Percentiles rank a stretch among this genome's conserved stretches.
Evolutionary conservation across 139 green algal genomes (phyloP).

Genomic region (Chlorella sp.): DNA sequence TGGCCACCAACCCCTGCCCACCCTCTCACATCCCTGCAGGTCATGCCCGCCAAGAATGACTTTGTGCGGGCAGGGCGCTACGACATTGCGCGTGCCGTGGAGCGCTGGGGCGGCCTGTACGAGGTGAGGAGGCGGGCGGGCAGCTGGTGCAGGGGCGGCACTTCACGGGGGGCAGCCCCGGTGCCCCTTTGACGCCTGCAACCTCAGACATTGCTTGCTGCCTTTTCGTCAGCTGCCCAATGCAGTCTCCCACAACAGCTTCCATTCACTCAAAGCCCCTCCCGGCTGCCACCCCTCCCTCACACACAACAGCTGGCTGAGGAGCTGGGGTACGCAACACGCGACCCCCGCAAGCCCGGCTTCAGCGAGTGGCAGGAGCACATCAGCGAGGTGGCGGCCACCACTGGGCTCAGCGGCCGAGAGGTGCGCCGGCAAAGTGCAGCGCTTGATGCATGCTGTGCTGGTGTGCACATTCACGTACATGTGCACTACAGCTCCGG

Average conservation of each 20-base stretch:
- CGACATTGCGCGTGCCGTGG: conserved; percentile 60
- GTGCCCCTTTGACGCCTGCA: too few relatives aligned
- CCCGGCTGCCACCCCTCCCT: too few relatives aligned
- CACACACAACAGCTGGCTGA: conserved; percentile 46
- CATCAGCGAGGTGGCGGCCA: conserved; percentile 39
- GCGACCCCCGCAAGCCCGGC: background rate
- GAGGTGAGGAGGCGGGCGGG: conserved; percentile 2
- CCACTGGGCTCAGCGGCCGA: conserved; percentile 46
- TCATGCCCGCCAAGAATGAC: conserved; percentile 62
- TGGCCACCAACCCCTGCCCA: too few relatives aligned
- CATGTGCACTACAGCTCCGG: too few relatives aligned
- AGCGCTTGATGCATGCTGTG: too few relatives aligned
- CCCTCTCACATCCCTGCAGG: background rate
- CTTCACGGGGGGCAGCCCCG: too few relatives aligned
- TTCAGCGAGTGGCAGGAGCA: conserved; percentile 46
- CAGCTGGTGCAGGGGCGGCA: too few relatives aligned
- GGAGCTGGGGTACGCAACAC: conserved; percentile 36
- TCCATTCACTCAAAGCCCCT: too few relatives aligned
- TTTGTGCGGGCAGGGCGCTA: conserved; percentile 50
- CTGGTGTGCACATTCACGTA: too few relatives aligned
- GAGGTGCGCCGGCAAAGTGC: conserved; percentile 24
- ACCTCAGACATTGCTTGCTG: too few relatives aligned
- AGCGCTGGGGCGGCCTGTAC: conserved; percentile 64
- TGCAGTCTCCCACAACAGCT: too few relatives aligned
- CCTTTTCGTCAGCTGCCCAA: too few relatives aligned